Conservation (phyloP, 2,329 filamentous ascomycete genomes). For the Aspergillus pseudoterreus region DNA sequence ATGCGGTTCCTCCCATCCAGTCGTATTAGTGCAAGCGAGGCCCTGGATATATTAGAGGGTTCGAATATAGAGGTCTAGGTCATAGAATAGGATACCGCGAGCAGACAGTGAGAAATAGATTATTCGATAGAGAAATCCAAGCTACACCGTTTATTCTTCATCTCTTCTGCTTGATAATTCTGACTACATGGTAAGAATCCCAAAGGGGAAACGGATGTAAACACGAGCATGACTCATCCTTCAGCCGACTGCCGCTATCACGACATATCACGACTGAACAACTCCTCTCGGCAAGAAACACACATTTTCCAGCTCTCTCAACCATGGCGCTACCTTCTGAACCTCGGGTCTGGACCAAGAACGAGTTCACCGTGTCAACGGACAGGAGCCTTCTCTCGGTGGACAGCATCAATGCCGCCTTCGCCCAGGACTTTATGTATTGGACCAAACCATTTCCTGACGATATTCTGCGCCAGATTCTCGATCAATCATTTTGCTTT, state of each 20-base stretch:
- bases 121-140: too few species aligned
- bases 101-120: too few species aligned
- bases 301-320: too few species aligned
- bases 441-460: conserved; percentile 56
- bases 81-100: too few species aligned
- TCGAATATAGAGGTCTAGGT: too few species aligned
- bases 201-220: background rate
- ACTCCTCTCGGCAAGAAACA: too few species aligned
- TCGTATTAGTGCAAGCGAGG: conserved; percentile 15
- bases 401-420: conserved; percentile 52
- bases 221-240: background rate
- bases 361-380: conserved; percentile 51
- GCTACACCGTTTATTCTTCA: too few species aligned
- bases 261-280: too few species aligned
- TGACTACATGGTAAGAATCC: background rate
- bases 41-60: conserved; percentile 12
- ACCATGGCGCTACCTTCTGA: conserved; percentile 10
- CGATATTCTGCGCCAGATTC: conserved; percentile 47
- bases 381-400: conserved; percentile 55
- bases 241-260: background rate
- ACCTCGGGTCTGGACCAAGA: conserved; percentile 7
- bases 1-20: conserved; percentile 20
- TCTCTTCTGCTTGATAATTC: too few species aligned
- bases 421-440: conserved; percentile 57
- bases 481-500: conserved; percentile 59